Conservation (phyloP, 1,284 basidiomycete species). For the Cryptococcus maquisensis region DNA sequence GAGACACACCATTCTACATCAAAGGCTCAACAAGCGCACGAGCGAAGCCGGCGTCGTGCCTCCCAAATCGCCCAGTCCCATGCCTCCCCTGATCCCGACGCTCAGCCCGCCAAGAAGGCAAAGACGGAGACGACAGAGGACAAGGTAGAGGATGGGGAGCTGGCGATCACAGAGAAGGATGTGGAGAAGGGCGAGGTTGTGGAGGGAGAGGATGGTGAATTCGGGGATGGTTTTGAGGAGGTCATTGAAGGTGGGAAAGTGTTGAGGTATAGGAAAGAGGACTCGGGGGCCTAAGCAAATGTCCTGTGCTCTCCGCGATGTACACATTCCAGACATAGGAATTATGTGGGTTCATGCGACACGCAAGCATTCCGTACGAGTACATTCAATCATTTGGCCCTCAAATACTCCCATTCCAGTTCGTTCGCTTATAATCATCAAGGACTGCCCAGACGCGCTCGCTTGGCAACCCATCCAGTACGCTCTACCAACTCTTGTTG, state of each 20-base stretch:
- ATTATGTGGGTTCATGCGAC: background rate
- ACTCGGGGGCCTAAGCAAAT: background rate
- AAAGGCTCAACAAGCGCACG: background rate
- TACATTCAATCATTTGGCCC: background rate
- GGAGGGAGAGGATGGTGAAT: slow-evolving; percentile 1
- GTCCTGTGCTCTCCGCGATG: background rate
- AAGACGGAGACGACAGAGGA: background rate
- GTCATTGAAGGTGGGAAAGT: slow-evolving; percentile 6
- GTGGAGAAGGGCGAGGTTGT: slow-evolving; percentile 6
- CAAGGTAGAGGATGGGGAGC: background rate
- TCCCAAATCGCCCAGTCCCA: slow-evolving; percentile 1
- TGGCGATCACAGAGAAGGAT: background rate
- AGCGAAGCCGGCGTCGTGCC: slow-evolving; percentile 4
- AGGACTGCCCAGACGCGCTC: slow-evolving; percentile 64
- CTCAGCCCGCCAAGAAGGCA: background rate
- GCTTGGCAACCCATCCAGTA: background rate
- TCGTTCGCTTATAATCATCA: background rate
- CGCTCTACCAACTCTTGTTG: background rate
- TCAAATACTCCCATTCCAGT: no score
- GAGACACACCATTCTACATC: background rate
- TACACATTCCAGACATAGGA: background rate
- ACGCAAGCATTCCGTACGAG: background rate
- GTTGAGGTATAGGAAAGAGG: slow-evolving; percentile 1
- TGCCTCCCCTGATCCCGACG: background rate
- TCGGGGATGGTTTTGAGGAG: slow-evolving; percentile 8